Base-by-base conservation (phyloP, 108 stramenopile species). In the Aurantiochytrium sp. region DNA sequence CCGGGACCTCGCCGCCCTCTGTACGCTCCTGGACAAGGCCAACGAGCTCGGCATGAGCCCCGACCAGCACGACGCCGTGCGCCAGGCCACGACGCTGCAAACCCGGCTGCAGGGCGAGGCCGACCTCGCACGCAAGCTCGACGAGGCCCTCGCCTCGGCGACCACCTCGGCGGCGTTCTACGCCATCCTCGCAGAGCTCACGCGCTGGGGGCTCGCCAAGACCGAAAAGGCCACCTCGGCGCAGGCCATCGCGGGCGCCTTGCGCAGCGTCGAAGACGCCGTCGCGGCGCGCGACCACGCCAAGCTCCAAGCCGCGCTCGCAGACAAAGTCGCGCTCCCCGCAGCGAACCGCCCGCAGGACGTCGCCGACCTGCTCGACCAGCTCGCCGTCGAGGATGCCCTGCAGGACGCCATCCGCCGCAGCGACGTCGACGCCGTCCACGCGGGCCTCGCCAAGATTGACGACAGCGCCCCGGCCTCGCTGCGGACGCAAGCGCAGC, bases 1-100 rank as follows among this genome's bases (percentile, higher is more conserved):
- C 12, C 92, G 92, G 37, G 88, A 93, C 59, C 41, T 65, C 2
- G 69, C 32, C 4, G 50, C 65, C 4, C 88, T 94, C 8, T 87
- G 52, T 21, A 85, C 53, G 41, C 68, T 91, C 10, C 87, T 94
- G n/a, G 48, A 34, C 52, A 68, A 85, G 55, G 90, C 88, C 22
- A 81, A 2, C 6, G 73, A 81, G 24, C 73, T 81, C 30, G 73
- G 73, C 24, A 48, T 81, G 73, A 81, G 10, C 8, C 42, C 39
- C 6, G 73, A 81, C 6, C 42, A 81, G 73, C 24, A 81, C 45
- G 45, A 81, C 2, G 45, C 17, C 6, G 42, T 81, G 0, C 73
- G 45, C n/a, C 73, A 81, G 73, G 73, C 73, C 27, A 48, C 45
- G 17, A 48, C 73, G 6, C 17, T 81, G 39, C 45, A 12, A 6